Conservation (phyloP, 495 filamentous ascomycete species). For the Halenospora varia region DNA sequence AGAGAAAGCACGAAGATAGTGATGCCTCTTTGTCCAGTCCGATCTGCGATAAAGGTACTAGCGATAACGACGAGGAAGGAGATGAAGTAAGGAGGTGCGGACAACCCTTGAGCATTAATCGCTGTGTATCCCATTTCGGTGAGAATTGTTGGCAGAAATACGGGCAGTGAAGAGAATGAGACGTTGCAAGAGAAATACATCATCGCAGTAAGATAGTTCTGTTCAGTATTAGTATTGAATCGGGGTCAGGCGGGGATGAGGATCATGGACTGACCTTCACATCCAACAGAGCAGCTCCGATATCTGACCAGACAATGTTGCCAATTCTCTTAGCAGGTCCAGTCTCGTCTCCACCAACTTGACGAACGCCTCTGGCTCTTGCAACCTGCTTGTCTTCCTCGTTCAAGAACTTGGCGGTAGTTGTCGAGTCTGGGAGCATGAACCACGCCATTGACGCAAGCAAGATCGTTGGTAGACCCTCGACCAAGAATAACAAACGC, state of each 20-base stretch:
- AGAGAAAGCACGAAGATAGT: conserved; percentile 58
- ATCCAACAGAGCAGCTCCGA: conserved; percentile 51
- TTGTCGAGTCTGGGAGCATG: conserved; percentile 66
- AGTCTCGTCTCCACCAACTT: conserved; percentile 49
- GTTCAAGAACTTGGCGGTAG: conserved; percentile 62
- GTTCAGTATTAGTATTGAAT: conserved; percentile 14
- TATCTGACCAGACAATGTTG: conserved; percentile 52
- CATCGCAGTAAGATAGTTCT: conserved; percentile 11
- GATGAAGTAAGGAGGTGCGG: conserved; percentile 77
- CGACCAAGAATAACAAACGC: conserved; percentile 78
- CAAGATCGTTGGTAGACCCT: conserved; percentile 68
- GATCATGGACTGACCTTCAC: conserved; percentile 33
- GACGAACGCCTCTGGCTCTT: conserved; percentile 53
- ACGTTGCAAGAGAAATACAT: conserved; percentile 55
- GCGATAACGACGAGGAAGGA: conserved; percentile 66
- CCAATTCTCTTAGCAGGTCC: conserved; percentile 32
- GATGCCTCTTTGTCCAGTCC: conserved; percentile 62
- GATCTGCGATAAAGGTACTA: conserved; percentile 70
- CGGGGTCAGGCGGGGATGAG: neutral
- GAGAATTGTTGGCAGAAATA: conserved; percentile 78
- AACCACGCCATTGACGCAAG: conserved; percentile 61
- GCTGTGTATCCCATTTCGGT: conserved; percentile 69
- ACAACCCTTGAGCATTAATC: conserved; percentile 73
- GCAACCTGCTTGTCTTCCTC: conserved; percentile 70
- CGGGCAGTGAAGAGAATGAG: conserved; percentile 73